A percentile compares a stretch with the other conserved stretches of the same genome.
These are phyloP conservation scores for Yamadazyma insecticola DNA, from an alignment of 805 yeast genomes.

Conservation along the genomic window DNA sequence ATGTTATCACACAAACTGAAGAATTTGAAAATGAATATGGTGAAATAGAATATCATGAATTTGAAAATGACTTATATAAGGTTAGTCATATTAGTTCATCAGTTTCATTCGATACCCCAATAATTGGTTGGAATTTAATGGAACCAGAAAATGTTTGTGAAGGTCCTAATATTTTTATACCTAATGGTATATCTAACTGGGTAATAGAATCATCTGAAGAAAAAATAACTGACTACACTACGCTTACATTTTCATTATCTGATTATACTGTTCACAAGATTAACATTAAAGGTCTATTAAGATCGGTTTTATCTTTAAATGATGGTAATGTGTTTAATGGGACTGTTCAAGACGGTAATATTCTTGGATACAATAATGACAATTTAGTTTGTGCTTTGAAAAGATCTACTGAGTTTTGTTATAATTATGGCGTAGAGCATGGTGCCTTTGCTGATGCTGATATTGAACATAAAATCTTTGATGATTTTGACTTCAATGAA, in stretches of 20 bases:
- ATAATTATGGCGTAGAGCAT: slow-evolving; percentile 18
- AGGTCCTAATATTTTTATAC: slow-evolving; percentile 30
- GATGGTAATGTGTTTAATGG: slow-evolving; percentile 6
- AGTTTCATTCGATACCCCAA: slow-evolving; percentile 26
- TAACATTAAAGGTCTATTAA: slow-evolving; percentile 29
- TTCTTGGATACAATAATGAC: slow-evolving; percentile 19
- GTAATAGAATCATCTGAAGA: slow-evolving; percentile 4
- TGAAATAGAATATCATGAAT: slow-evolving; percentile 2
- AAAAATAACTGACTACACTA: slow-evolving; percentile 20
- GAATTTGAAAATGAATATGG: slow-evolving; percentile 3
- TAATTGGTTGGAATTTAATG: slow-evolving; percentile 21
- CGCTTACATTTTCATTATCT: slow-evolving; percentile 32
- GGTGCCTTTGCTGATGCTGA: background rate
- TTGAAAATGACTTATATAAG: slow-evolving; percentile 12
- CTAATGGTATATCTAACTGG: slow-evolving; percentile 34
- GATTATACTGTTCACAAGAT: slow-evolving; percentile 33
- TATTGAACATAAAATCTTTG: slow-evolving; percentile 5
- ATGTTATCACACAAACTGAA: background rate
- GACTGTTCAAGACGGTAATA: slow-evolving; percentile 2
- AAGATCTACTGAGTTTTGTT: slow-evolving; percentile 24
- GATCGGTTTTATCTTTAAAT: slow-evolving; percentile 11
- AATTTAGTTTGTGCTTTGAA: slow-evolving; percentile 29
- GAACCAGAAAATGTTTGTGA: slow-evolving; percentile 19
- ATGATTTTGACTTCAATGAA: slow-evolving; percentile 2
- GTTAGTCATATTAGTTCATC: slow-evolving; percentile 29